Evolutionary conservation across 345 rosid genomes (phyloP).

Genomic region (Moricandia moricandioides): DNA sequence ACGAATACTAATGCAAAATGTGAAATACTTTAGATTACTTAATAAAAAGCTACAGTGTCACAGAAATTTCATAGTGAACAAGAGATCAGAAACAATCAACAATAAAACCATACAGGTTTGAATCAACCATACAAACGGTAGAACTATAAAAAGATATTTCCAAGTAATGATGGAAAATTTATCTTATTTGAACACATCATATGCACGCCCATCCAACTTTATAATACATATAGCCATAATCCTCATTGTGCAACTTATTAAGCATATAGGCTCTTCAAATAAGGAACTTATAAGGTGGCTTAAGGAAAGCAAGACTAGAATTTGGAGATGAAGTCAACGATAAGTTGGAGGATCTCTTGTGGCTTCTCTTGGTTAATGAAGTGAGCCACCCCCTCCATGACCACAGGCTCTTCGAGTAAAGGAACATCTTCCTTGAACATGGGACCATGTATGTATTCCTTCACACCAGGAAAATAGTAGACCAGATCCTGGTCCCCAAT

Average conservation of each 20-base stretch:
- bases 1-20: no score
- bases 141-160: no score
- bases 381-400: neutral
- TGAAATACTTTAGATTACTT: no score
- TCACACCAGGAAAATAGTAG: neutral
- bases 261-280: neutral
- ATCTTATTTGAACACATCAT: no score
- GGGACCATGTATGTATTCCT: neutral
- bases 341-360: neutral
- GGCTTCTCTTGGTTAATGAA: neutral
- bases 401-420: neutral
- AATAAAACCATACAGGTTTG: no score
- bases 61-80: no score
- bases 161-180: no score
- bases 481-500: neutral
- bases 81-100: no score
- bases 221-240: neutral
- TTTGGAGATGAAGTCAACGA: neutral
- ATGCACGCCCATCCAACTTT: neutral
- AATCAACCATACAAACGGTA: no score
- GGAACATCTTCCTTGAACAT: neutral
- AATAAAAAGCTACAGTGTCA: no score
- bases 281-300: neutral
- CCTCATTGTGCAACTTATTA: neutral
- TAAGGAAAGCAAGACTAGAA: neutral